Base-by-base conservation (phyloP, 2,329 filamentous ascomycete species). In the Phialocephala sp. region DNA sequence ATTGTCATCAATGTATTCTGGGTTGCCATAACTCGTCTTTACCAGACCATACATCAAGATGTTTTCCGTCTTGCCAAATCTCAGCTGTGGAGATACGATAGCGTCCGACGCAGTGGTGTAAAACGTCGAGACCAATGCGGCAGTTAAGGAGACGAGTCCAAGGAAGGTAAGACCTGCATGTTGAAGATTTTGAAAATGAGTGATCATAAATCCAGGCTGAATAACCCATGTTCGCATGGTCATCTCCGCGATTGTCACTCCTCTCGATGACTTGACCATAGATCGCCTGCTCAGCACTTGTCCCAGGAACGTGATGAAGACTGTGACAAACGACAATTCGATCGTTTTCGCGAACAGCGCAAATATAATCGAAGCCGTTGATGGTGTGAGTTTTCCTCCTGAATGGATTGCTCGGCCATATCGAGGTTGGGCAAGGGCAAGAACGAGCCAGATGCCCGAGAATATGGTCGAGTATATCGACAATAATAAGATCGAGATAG, bases 101-200 rank as follows among this genome's bases (percentile, higher is more conserved):
- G 91, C 88, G 68, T 92, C 89, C 0, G 90, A 90, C 0, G 91
- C 91, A 1, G 91, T 91, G 0, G 90, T 92, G 74, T 94, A 95
- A 6, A 94, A 82, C 72, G 90, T 87, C 0, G 89, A 86, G 1
- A 87, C 81, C 1, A 93, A 66, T 0, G 91, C 87, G 1, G 89
- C 89, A 1, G 86, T 79, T 15, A 94, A 76, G 0, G 89, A 86
- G 2, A 93, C 72, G 0, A 83, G 74, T 0, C 91, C 92, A 0
- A 94, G 78, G 0, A 91, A 70, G 0, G 89, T 90, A 1, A 85
- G 69, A 0, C 82, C 88, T 0, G 89, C 89, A 66, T 90, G 89
- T 5, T 84, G 83, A 0, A 93, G 79, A 4, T 85, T 85, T 67
- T 89, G 83, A 77, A 83, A 90, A 70, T 92, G 88, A 0, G 89